A percentile compares a stretch with the other conserved stretches of the same genome.
Evolutionary conservation across 129 eudicot species (phyloP).

Genomic region (Flaveria sonorensis): DNA sequence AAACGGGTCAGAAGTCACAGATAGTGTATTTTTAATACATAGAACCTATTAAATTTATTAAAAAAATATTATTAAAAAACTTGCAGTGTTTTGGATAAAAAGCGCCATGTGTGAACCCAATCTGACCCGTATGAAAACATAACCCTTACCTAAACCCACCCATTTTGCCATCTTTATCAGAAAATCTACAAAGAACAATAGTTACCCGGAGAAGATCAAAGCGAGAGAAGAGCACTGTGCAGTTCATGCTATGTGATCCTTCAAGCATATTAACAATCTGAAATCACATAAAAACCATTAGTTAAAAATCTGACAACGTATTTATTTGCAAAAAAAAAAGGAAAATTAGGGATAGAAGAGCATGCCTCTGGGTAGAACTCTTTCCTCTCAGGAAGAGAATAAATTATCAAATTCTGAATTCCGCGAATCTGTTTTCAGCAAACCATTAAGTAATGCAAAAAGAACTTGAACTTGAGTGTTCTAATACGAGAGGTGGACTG

Average conservation of each 20-base stretch:
- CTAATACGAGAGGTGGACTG: background rate
- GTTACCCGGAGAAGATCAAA: constrained; percentile 81
- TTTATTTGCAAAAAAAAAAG: background rate
- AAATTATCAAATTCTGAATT: constrained; percentile 77
- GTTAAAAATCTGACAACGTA: background rate
- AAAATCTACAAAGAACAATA: background rate
- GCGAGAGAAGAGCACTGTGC: constrained; percentile 74
- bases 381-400: constrained; percentile 90
- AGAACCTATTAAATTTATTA: background rate
- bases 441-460: constrained; percentile 3
- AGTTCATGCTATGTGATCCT: constrained; percentile 72
- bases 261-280: constrained; percentile 91
- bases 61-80: background rate
- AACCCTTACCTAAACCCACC: background rate
- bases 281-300: constrained; percentile 1
- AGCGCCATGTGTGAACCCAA: background rate
- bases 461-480: constrained; percentile 11
- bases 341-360: constrained; percentile 9
- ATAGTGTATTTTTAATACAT: background rate
- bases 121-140: background rate
- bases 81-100: background rate
- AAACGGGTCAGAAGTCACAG: background rate
- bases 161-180: background rate
- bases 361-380: constrained; percentile 93
- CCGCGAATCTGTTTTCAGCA: constrained; percentile 68